Conservation (phyloP, 768 basidiomycete genomes). For the Xerocomellus amylosporus region DNA sequence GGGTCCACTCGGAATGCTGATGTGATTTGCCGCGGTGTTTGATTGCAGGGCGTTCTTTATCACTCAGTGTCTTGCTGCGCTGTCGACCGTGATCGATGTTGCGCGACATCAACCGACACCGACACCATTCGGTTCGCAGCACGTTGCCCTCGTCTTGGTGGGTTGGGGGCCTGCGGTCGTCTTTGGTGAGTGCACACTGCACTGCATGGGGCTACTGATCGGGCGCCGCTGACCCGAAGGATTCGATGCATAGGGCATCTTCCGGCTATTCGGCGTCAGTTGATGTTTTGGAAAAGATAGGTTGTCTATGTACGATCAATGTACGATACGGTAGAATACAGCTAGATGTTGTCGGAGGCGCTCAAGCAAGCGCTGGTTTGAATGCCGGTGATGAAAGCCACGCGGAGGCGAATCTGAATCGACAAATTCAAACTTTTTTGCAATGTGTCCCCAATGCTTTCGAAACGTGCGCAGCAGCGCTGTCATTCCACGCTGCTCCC, state of each 20-base stretch:
- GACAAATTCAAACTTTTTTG: no score
- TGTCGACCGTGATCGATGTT: constrained; percentile 54
- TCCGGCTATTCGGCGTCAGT: constrained; percentile 37
- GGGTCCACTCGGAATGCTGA: background rate
- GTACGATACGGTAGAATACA: background rate
- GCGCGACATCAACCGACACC: constrained; percentile 37
- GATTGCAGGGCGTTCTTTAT: constrained; percentile 40
- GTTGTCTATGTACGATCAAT: background rate
- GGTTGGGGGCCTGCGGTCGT: constrained; percentile 60
- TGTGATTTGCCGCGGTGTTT: background rate
- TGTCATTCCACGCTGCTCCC: background rate
- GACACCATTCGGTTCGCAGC: constrained; percentile 60
- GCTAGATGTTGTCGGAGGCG: background rate
- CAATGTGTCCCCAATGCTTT: constrained; percentile 21
- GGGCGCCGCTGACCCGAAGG: background rate
- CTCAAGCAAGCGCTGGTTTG: no score
- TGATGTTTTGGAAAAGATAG: constrained; percentile 35
- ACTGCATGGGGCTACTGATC: background rate
- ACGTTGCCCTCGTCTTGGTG: constrained; percentile 55
- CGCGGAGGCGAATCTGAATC: background rate
- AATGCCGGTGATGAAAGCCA: background rate
- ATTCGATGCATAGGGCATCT: constrained; percentile 33
- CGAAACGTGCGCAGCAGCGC: background rate
- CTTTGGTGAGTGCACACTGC: constrained; percentile 45
- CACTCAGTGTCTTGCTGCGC: constrained; percentile 46